These are phyloP conservation scores for Polyplosphaeria fusca DNA, from an alignment of 495 filamentous ascomycete species.

Conservation along the genomic window DNA sequence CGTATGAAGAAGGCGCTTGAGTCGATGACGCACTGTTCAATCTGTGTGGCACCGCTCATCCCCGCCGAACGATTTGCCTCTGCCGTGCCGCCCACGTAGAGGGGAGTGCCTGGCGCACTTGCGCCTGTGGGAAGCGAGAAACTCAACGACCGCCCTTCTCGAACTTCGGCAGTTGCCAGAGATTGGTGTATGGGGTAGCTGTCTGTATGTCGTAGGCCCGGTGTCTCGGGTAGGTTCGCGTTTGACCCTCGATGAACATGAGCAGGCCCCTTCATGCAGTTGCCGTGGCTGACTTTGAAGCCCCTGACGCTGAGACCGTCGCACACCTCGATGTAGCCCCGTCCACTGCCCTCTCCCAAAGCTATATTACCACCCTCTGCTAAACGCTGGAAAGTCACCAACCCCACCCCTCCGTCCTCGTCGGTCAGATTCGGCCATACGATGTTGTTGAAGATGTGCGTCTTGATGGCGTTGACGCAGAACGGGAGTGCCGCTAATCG, in stretches of 20 bases:
- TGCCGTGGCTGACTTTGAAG: conserved; percentile 79
- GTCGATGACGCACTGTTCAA: conserved; percentile 51
- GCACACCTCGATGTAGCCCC: conserved; percentile 80
- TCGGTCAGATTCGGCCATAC: conserved; percentile 98
- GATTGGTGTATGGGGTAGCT: conserved; percentile 4
- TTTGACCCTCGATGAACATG: conserved; percentile 40
- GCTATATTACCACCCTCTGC: conserved; percentile 81
- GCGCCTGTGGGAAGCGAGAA: conserved; percentile 28
- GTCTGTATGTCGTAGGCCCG: conserved; percentile 4
- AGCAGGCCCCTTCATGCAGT: conserved; percentile 69
- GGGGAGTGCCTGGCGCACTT: conserved; percentile 29
- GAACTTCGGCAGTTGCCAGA: conserved; percentile 5
- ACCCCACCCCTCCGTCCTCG: conserved; percentile 88
- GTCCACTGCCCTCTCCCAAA: conserved; percentile 68
- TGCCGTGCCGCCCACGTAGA: conserved; percentile 13
- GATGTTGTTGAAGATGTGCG: conserved; percentile 93
- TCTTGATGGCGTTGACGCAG: conserved; percentile 83
- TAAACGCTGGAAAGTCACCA: conserved; percentile 86
- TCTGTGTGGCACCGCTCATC: background rate
- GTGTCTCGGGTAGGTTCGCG: conserved; percentile 30
- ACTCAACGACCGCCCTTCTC: conserved; percentile 25
- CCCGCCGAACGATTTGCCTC: conserved; percentile 31
- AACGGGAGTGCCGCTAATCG: conserved; percentile 77
- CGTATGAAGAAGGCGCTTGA: conserved; percentile 91
- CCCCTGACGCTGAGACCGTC: conserved; percentile 77